Conservation (phyloP, 371 early-diverging fungal genomes). For the Rhizopus arrhizus region DNA sequence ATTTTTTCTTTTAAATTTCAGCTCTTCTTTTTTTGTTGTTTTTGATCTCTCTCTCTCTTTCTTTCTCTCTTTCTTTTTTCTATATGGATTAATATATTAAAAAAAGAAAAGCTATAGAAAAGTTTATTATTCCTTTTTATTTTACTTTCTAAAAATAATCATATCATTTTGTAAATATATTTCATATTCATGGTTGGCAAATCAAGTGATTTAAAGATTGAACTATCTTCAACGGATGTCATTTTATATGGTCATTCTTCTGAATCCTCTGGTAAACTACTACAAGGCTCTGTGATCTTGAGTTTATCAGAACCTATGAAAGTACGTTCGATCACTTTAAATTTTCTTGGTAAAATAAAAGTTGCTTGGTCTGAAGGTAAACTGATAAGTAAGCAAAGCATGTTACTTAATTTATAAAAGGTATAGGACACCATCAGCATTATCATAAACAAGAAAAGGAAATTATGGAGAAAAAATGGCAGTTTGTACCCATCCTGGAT, state of each 20-base stretch:
- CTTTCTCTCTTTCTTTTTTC: background rate
- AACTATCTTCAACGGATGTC: slow-evolving; percentile 31
- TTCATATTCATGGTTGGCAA: slow-evolving; percentile 19
- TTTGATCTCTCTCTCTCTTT: background rate
- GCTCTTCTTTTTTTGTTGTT: slow-evolving; percentile 7
- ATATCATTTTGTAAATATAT: background rate
- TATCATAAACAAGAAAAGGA: slow-evolving; percentile 44
- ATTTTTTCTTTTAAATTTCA: slow-evolving; percentile 1
- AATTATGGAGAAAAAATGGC: slow-evolving; percentile 40
- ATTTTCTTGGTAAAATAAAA: slow-evolving; percentile 48
- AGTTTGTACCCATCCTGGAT: slow-evolving; percentile 30
- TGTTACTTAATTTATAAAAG: slow-evolving; percentile 9
- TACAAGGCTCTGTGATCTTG: slow-evolving; percentile 37
- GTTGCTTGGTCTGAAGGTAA: slow-evolving; percentile 54
- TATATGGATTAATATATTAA: background rate
- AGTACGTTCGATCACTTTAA: slow-evolving; percentile 35
- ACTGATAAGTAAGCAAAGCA: too few relatives aligned
- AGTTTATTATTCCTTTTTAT: background rate
- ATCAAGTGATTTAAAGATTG: slow-evolving; percentile 37
- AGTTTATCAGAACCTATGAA: slow-evolving; percentile 42
- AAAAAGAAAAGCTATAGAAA: background rate
- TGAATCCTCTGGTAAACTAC: slow-evolving; percentile 45
- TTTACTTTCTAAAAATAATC: too few relatives aligned
- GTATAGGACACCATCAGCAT: slow-evolving; percentile 46
- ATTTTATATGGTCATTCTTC: slow-evolving; percentile 39